Evolutionary conservation across 139 green algal species (phyloP).

Genomic region (Spirogloea muscicola): DNA sequence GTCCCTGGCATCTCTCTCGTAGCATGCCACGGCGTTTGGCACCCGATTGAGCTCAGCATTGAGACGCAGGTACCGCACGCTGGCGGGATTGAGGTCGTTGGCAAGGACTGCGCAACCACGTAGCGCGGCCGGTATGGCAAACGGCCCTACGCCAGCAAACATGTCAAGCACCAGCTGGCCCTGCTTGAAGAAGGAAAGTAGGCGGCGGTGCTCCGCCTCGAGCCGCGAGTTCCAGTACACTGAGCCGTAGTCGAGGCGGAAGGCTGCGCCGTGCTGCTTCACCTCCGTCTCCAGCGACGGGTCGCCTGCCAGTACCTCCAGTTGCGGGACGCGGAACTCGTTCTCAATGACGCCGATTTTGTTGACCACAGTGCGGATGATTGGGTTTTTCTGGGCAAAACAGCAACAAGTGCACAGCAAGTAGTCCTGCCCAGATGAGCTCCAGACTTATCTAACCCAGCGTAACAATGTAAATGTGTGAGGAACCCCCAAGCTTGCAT

Average conservation of each 20-base stretch:
- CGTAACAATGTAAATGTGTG: not conserved
- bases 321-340: constrained; percentile 87
- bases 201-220: constrained; percentile 86
- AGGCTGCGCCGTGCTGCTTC: constrained; percentile 76
- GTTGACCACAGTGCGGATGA: constrained; percentile 88
- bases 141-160: constrained; percentile 81
- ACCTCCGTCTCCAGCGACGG: constrained; percentile 66
- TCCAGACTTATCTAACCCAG: not conserved
- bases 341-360: constrained; percentile 90
- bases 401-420: no score
- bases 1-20: constrained; percentile 71
- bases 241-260: constrained; percentile 82
- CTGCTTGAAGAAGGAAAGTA: constrained; percentile 46
- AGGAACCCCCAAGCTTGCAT: not conserved
- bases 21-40: constrained; percentile 50
- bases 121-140: constrained; percentile 85
- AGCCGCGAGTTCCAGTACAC: constrained; percentile 99
- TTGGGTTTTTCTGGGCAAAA: constrained; percentile 77
- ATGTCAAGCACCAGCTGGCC: constrained; percentile 66
- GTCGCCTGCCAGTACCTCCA: constrained; percentile 90
- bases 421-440: no score
- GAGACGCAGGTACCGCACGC: constrained; percentile 63
- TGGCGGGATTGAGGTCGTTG: constrained; percentile 95
- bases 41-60: constrained; percentile 64
- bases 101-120: constrained; percentile 82